A percentile compares a stretch with the other conserved stretches of the same genome.
These are phyloP conservation scores for Fomitopsis serialis DNA, from an alignment of 768 basidiomycete genomes.

Conservation along the genomic window DNA sequence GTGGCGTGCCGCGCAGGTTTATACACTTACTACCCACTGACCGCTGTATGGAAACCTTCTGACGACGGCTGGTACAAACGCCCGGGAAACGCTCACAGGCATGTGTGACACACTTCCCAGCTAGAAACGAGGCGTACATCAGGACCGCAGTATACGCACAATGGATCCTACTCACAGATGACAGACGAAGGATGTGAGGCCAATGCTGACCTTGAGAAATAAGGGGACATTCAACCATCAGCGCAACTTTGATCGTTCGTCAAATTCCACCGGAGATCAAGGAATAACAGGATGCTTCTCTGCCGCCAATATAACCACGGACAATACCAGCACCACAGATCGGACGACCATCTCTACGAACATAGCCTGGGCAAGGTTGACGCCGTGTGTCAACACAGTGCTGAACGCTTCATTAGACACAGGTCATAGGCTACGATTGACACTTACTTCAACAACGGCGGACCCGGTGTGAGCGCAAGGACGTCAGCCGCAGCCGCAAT, in stretches of 20 bases:
- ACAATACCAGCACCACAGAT: slow-evolving; percentile 51
- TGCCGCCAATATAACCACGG: slow-evolving; percentile 67
- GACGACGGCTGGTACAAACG: slow-evolving; percentile 67
- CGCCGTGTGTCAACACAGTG: slow-evolving; percentile 39
- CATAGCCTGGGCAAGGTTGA: slow-evolving; percentile 51
- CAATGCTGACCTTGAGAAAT: slow-evolving; percentile 56
- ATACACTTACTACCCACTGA: slow-evolving; percentile 57
- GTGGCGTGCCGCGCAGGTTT: background rate
- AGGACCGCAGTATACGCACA: background rate
- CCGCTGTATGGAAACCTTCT: slow-evolving; percentile 45
- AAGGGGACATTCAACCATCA: background rate
- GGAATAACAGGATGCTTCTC: slow-evolving; percentile 65
- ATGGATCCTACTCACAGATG: slow-evolving; percentile 41
- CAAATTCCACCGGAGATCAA: slow-evolving; percentile 50
- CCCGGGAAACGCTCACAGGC: slow-evolving; percentile 68
- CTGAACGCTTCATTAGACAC: slow-evolving; percentile 26
- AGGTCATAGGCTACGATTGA: background rate
- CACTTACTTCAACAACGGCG: slow-evolving; percentile 47
- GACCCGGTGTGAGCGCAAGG: slow-evolving; percentile 47
- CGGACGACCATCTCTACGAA: slow-evolving; percentile 73
- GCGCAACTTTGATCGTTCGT: slow-evolving; percentile 8
- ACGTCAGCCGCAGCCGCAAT: slow-evolving; percentile 58
- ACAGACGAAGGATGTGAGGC: slow-evolving; percentile 56
- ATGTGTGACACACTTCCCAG: slow-evolving; percentile 57
- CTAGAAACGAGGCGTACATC: slow-evolving; percentile 24